A percentile compares a stretch with the other conserved stretches of the same genome.
Conservation (phyloP, 306 rosid genomes). For the Pyrus pyrifolia region DNA sequence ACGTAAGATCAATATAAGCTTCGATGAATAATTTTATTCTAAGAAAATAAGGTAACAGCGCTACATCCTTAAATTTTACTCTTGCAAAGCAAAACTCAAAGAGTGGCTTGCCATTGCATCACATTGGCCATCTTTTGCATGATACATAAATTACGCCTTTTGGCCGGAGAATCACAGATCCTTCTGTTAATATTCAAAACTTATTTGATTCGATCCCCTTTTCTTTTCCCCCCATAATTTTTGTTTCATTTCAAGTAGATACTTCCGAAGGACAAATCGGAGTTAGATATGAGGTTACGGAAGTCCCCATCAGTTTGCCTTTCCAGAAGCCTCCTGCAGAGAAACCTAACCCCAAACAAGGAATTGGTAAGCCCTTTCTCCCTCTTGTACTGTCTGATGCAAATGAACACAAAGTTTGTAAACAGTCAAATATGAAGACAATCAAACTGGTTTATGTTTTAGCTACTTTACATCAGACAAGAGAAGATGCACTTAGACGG, state of each 20-base stretch:
- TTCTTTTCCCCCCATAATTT: neutral
- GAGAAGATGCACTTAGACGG: neutral
- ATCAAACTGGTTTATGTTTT: neutral
- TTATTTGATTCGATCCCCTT: neutral
- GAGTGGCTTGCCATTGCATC: neutral
- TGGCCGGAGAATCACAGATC: neutral
- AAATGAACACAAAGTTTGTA: neutral
- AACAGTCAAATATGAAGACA: neutral
- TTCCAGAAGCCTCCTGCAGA: conserved; percentile 91
- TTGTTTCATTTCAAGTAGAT: conserved; percentile 26
- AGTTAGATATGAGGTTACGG: conserved; percentile 83
- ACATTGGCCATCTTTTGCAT: neutral
- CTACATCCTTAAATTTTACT: neutral
- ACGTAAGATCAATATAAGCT: neutral
- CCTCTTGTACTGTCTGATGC: neutral
- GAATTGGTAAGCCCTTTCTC: conserved; percentile 64
- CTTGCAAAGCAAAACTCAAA: neutral
- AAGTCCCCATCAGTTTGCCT: conserved; percentile 75
- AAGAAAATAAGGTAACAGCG: neutral
- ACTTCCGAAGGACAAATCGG: conserved; percentile 65
- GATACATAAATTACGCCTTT: neutral
- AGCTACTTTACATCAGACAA: neutral
- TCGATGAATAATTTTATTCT: neutral
- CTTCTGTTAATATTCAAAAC: neutral
- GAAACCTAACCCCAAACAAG: conserved; percentile 98